Conservation (phyloP, 2,329 filamentous ascomycete genomes). For the Monilinia aucupariae region DNA sequence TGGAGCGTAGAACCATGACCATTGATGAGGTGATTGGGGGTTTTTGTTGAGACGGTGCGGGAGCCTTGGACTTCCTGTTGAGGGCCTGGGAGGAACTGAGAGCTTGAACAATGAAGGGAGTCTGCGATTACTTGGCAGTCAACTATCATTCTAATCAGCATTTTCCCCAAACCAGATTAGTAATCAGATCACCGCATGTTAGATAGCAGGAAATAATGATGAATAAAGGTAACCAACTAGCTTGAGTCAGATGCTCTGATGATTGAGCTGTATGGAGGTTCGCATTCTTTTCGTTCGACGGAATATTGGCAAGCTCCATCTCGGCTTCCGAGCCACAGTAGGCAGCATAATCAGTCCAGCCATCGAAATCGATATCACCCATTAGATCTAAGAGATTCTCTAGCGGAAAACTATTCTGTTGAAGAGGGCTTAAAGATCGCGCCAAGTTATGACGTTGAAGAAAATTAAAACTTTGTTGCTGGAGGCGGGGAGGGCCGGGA, state of each 20-base stretch:
- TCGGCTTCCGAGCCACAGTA: background rate
- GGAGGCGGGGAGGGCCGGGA: background rate
- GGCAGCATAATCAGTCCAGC: background rate
- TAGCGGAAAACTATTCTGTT: background rate
- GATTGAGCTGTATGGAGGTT: background rate
- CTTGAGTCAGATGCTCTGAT: background rate
- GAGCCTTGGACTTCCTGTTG: background rate
- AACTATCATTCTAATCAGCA: background rate
- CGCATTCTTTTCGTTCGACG: background rate
- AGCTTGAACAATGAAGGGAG: background rate
- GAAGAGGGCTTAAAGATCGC: background rate
- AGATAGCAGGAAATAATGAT: background rate
- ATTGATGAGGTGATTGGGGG: background rate
- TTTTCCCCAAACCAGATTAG: background rate
- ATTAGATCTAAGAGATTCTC: background rate
- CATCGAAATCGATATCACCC: background rate
- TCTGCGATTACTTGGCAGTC: background rate
- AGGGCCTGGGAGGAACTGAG: background rate
- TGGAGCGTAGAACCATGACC: background rate
- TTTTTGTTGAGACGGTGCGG: background rate
- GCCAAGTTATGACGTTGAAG: background rate
- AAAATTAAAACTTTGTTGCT: accelerated
- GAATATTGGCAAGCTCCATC: background rate
- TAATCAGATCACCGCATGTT: background rate
- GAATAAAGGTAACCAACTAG: background rate